These are phyloP conservation scores for Acanthamoeba culbertsoni DNA, from an alignment of 208 protist genomes.

Conservation along the genomic window DNA sequence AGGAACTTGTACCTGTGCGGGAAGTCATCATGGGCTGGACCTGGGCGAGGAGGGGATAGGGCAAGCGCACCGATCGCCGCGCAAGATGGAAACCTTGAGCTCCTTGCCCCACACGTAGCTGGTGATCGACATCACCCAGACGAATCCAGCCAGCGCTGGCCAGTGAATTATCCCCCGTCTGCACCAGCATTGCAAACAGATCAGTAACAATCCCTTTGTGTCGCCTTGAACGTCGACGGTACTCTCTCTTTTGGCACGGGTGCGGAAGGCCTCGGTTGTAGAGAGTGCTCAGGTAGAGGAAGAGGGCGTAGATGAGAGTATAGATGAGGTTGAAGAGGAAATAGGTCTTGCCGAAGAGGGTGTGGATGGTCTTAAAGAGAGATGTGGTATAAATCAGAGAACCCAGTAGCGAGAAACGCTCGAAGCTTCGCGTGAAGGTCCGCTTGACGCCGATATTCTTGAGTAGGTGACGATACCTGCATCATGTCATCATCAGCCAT, in stretches of 20 bases:
- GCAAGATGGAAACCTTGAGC: not conserved
- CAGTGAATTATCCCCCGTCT: not conserved
- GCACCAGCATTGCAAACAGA: not conserved
- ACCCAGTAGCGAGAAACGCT: not conserved
- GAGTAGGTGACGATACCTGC: not conserved
- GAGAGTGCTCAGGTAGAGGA: not conserved
- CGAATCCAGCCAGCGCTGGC: not conserved
- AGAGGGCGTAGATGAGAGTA: not conserved
- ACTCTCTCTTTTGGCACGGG: not conserved
- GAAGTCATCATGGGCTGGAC: not conserved
- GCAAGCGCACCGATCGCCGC: not conserved
- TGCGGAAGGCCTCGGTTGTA: not conserved
- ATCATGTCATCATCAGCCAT: not conserved
- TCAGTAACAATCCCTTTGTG: too few relatives aligned
- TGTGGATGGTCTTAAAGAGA: not conserved
- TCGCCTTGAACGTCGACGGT: not conserved
- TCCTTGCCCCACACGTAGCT: slow-evolving; percentile 2
- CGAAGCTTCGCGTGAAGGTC: not conserved
- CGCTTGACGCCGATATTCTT: not conserved
- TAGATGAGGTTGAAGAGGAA: not conserved
- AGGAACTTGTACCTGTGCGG: slow-evolving; percentile 19
- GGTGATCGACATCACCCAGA: not conserved
- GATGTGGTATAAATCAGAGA: slow-evolving; percentile 8
- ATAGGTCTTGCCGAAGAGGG: not conserved
- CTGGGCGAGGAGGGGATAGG: too few relatives aligned